Percentiles rank a stretch among this genome's conserved stretches.
Conservation (phyloP, 2,329 filamentous ascomycete genomes). For the Venturiaceae sp. region DNA sequence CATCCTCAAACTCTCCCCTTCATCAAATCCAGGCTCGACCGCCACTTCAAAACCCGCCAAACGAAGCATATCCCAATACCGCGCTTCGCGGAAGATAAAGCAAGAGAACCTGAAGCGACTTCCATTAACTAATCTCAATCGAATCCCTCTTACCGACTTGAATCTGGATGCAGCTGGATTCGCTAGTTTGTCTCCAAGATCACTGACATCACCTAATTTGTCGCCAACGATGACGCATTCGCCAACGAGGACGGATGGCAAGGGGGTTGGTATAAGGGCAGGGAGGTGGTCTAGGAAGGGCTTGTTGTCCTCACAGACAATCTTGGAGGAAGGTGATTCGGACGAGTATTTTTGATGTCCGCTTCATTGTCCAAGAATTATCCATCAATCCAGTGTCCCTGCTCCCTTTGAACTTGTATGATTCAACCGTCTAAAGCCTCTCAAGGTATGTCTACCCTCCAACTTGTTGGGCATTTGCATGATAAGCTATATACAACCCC, state of each 20-base stretch:
- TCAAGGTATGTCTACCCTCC: not conserved
- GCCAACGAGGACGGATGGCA: not conserved
- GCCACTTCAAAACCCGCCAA: not conserved
- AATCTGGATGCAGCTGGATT: not conserved
- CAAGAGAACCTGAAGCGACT: not conserved
- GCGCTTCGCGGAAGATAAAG: not conserved
- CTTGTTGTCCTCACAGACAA: not conserved
- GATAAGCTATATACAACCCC: not conserved
- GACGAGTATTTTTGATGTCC: conserved; percentile 6
- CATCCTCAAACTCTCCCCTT: not conserved
- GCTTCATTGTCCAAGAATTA: no score
- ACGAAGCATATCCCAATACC: not conserved
- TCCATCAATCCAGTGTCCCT: no score
- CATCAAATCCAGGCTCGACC: not conserved
- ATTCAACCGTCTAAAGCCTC: no score
- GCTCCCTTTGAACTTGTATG: not conserved
- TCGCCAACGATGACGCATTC: not conserved
- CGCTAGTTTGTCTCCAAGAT: not conserved
- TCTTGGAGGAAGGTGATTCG: conserved; percentile 1
- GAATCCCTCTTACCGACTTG: not conserved
- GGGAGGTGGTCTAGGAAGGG: not conserved
- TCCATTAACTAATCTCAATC: not conserved
- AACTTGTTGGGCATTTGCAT: not conserved
- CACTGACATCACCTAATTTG: not conserved
- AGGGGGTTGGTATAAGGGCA: no score